A percentile compares a stretch with the other conserved stretches of the same genome.
Evolutionary conservation across 495 filamentous ascomycete species (phyloP).

Genomic region (Mytilinidion resinicola): DNA sequence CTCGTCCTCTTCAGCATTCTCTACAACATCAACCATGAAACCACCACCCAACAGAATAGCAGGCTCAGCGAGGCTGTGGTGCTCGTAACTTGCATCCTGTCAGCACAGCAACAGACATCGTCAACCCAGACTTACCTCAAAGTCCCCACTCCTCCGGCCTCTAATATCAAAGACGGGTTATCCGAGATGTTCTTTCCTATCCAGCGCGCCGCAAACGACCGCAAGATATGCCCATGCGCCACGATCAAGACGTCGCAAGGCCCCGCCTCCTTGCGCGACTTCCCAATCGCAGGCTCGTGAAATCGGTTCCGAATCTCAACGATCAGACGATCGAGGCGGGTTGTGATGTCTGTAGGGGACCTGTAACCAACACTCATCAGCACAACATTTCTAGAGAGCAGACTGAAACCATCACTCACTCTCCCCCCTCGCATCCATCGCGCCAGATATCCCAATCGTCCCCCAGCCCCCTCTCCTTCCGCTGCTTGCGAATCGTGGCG

Average conservation of each 20-base stretch:
- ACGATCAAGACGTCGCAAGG: constrained; percentile 40
- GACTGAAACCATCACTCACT: constrained; percentile 40
- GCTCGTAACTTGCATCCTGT: constrained; percentile 47
- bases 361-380: constrained; percentile 12
- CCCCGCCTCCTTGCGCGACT: constrained; percentile 19
- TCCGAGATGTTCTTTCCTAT: constrained; percentile 22
- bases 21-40: constrained; percentile 52
- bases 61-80: constrained; percentile 60
- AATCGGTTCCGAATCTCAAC: constrained; percentile 32
- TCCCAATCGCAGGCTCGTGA: constrained; percentile 34
- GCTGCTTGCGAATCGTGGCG: constrained; percentile 56
- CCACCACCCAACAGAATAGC: constrained; percentile 62
- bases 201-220: constrained; percentile 33
- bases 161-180: constrained; percentile 38
- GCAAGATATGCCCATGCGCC: constrained; percentile 40
- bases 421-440: constrained; percentile 50
- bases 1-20: constrained; percentile 31
- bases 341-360: constrained; percentile 36
- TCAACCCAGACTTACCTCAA: constrained; percentile 45
- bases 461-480: constrained; percentile 47
- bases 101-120: constrained; percentile 15
- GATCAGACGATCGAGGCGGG: constrained; percentile 35
- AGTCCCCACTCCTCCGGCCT: constrained; percentile 50
- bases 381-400: background rate
- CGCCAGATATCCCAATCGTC: constrained; percentile 40